Evolutionary conservation across 148 eudicot species (phyloP).

Genomic region (Beta vulgaris): DNA sequence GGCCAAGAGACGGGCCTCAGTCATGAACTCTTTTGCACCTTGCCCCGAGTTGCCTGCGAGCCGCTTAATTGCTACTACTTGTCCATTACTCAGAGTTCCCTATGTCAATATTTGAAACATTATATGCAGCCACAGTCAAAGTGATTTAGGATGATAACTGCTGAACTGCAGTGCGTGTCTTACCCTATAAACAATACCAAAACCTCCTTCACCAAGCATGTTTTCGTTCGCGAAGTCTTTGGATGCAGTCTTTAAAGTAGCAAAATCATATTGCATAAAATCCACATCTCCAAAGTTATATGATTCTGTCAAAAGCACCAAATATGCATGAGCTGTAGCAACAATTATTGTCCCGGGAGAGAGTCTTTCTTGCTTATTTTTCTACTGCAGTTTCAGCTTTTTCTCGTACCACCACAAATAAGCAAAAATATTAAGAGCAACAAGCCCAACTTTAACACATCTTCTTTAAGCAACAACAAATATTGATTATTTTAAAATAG

Average conservation of each 20-base stretch:
- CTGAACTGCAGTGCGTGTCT: too few relatives aligned
- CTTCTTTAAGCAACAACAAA: too few relatives aligned
- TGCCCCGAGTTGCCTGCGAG: constrained; percentile 25
- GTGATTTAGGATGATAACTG: too few relatives aligned
- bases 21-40: constrained; percentile 28
- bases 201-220: constrained; percentile 35
- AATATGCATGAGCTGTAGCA: too few relatives aligned
- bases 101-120: neutral
- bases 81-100: constrained; percentile 28
- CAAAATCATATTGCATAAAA: constrained; percentile 29
- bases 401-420: too few relatives aligned
- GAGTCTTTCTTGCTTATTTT: too few relatives aligned
- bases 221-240: constrained; percentile 22
- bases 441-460: too few relatives aligned
- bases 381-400: too few relatives aligned
- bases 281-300: constrained; percentile 2
- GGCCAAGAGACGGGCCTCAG: constrained; percentile 26
- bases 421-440: too few relatives aligned
- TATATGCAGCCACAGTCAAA: too few relatives aligned
- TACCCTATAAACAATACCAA: constrained; percentile 36
- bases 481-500: too few relatives aligned
- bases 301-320: neutral
- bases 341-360: too few relatives aligned
- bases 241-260: constrained; percentile 26
- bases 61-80: constrained; percentile 32